phyloP scores from a whole-genome alignment of 2,329 filamentous ascomycete species.

The Neofusicoccum ribis region DNA sequence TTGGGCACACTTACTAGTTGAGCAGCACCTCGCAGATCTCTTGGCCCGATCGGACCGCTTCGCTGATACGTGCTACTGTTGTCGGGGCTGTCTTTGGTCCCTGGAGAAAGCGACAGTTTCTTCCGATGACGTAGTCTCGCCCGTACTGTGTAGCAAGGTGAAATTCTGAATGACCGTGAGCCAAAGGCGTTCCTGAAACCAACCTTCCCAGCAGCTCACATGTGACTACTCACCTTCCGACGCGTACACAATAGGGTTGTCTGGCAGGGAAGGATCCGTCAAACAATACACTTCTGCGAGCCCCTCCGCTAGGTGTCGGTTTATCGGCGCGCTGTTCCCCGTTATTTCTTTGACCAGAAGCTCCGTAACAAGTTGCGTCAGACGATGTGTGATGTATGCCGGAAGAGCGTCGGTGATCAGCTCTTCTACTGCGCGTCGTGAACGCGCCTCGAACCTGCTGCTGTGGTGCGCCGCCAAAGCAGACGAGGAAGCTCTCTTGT shows the following conservation, averaged over 20 bases:
- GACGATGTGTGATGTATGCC: conserved; percentile 66
- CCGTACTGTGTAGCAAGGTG: conserved; percentile 71
- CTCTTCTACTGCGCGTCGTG: conserved; percentile 60
- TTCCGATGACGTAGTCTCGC: conserved; percentile 68
- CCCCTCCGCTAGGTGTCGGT: conserved; percentile 67
- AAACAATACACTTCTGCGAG: conserved; percentile 74
- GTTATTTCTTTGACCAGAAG: conserved; percentile 67
- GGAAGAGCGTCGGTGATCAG: conserved; percentile 67
- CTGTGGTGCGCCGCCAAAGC: conserved; percentile 51
- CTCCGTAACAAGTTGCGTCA: conserved; percentile 65
- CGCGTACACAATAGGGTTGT: conserved; percentile 73
- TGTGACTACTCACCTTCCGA: conserved; percentile 58
- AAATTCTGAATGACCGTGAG: conserved; percentile 56
- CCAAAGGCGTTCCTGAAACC: neutral
- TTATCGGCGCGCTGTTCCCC: conserved; percentile 61
- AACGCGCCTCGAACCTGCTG: conserved; percentile 57
- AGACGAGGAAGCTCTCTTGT: conserved; percentile 44
- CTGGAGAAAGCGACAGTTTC: conserved; percentile 75
- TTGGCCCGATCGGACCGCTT: conserved; percentile 59
- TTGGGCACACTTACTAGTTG: conserved; percentile 58
- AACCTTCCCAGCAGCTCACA: neutral
- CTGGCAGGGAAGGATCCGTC: conserved; percentile 67
- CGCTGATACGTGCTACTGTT: conserved; percentile 61
- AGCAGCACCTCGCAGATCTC: conserved; percentile 72
- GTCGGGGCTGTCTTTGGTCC: conserved; percentile 66